Evolutionary conservation across 345 rosid genomes (phyloP), one percentile per base, ranked within the genome.

Genomic region (Balakata baccata): DNA sequence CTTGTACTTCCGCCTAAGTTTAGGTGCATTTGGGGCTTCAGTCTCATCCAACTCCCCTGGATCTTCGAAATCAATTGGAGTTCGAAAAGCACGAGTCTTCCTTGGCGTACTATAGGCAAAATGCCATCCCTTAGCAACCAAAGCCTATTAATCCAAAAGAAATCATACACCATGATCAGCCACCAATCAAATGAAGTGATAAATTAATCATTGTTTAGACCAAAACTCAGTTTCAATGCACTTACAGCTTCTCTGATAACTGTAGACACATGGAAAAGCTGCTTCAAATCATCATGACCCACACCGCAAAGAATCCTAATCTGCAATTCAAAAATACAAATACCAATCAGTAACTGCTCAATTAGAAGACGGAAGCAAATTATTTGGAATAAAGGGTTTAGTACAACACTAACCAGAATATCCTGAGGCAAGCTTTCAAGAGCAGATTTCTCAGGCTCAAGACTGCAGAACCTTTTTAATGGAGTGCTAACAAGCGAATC

Each of bases 351-450:
- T 41, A 23, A 59, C 8, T 39, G 23, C n/a, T 61, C 14, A 38
- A 78, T 39, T 41, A 60, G 4, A 63, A 79, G 0, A 29, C 14
- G 3, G 16, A 50, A 69, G 17, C 69, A 59, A 77, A 50, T 11
- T 43, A 13, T 45, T 41, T n/a, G 10, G 12, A 29, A 29, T 0
- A 37, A 45, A 37, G 7, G n/a, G 49, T 67, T 56, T 38, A 18
- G 34, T 17, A 23, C 2, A 6, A 53, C 11, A 75, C 90, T 71
- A 65, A 94, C 97, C 86, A 94, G 81, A 25, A 92, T 70, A 47
- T 94, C 97, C 69, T 83, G 96, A 54, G 97, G 97, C 66, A 94
- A 78, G 66, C 84, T 63, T 75, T 94, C 96, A 37, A 94, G 87
- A 16, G 38, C 16, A 67, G 89, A 86, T 66, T 80, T 80, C 12